Evolutionary conservation across 2,329 filamentous ascomycete species (phyloP), one percentile per base, ranked within the genome.

Genomic region (Alternaria sp.): DNA sequence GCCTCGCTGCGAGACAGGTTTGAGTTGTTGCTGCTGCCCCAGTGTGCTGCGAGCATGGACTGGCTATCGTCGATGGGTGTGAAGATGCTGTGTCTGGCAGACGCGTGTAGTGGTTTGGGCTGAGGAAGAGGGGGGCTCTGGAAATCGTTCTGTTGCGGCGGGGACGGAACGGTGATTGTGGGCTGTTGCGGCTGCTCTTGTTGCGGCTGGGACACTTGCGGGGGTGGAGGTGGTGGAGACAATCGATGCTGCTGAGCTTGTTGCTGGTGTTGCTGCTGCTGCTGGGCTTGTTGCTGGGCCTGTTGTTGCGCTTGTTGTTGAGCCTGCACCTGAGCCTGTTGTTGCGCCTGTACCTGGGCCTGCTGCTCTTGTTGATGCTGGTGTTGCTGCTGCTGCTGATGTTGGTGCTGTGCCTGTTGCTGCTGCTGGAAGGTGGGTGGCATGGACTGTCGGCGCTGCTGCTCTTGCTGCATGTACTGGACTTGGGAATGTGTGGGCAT

Each of bases 51-150:
- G 46, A 97, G 82, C 62, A 97, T 90, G 1, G 94, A 97, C 52
- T 92, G 88, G 72, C 91, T 93, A 77, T 97, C 94, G 73, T 98
- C 96, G 66, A 99, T 97, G 0, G 96, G 96, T 0, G 96, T 99
- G 77, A 98, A 98, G 63, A 99, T 98, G 79, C 94, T 97, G 62
- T 94, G 91, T 21, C 91, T 90, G 78, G 94, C 94, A 32, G 85
- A 81, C 32, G 82, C 80, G 8, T 85, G 84, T 4, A 87, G 71
- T 6, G 92, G 90, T 73, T 90, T 91, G 3, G 91, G 90, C 67
- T 92, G 83, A 69, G 59, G 89, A 82, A 77, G 85, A 77, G 69
- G 87, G 66, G 74, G 86, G 78, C 80, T 88, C 75, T 77, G 82
- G 76, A 83, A 86, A 71, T 81, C 79, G 82, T 85, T 77, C 30